Base-by-base conservation (phyloP, 306 rosid genomes). In the Sesbania bispinosa region DNA sequence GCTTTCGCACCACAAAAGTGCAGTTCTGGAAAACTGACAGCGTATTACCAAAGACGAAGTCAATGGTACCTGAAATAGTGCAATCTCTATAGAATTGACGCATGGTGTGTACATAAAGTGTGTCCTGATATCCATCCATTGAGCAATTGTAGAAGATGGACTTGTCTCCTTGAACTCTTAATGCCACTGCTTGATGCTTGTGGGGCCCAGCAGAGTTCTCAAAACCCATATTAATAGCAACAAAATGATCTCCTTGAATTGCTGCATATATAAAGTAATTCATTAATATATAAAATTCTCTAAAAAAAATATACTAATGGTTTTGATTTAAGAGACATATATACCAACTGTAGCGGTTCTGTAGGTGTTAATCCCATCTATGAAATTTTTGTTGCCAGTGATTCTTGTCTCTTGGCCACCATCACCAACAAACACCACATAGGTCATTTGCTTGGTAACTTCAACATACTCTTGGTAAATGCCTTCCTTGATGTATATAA, bases 171-270 rank as follows among this genome's bases (percentile, higher is more conserved):
- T 83, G 84, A 45, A 87, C 97, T 21, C 90, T 79, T 8, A 91
- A 5, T 5, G 97, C 96, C 7, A 88, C 96, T 0, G 97, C 97
- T 51, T 91, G 96, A 67, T 87, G 96, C 54, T 85, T 87, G 0
- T 58, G 15, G 2, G 96, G 51, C 0, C 96, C 92, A 0, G 97
- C 95, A 0, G 84, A 66, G 84, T 91, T 91, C 73, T 85, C 92
- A 24, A 91, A 80, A 7, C 96, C 96, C 11, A 91, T 78, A 10
- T 88, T 81, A 29, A 67, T 64, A 0, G 85, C 97, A 5, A 54
- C 59, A 74, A 91, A 91, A 36, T 75, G 42, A 26, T 85, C 88
- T 26, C 84, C 96, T 0, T 61, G 69, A 3, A 86, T 39, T n/a
- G 79, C 97, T 87, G 82, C 69, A 38, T 19, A 23, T 57, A 30